Conservation (phyloP, 805 yeast species). For the Tetrapisispora arboricola region DNA sequence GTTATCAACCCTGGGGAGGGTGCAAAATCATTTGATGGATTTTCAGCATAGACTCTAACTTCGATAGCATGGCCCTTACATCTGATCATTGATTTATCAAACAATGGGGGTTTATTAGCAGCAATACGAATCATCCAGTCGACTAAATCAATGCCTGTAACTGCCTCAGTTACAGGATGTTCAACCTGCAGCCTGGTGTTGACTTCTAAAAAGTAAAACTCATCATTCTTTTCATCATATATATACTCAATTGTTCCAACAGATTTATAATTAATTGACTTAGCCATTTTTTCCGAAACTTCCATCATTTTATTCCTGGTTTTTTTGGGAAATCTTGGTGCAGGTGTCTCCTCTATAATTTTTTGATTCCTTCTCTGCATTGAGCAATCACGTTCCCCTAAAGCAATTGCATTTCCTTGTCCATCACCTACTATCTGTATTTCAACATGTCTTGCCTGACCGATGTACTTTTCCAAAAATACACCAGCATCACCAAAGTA, state of each 20-base stretch:
- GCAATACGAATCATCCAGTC: constrained; percentile 96
- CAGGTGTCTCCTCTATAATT: constrained; percentile 95
- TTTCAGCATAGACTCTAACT: constrained; percentile 93
- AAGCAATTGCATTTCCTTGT: constrained; percentile 78
- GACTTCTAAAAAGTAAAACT: constrained; percentile 90
- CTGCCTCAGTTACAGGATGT: constrained; percentile 94
- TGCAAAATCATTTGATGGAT: constrained; percentile 87
- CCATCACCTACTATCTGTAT: constrained; percentile 97
- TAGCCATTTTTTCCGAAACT: constrained; percentile 77
- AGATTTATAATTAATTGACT: constrained; percentile 80
- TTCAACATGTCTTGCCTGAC: constrained; percentile 92
- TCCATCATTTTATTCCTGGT: constrained; percentile 67
- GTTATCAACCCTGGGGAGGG: constrained; percentile 95
- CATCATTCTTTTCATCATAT: constrained; percentile 76
- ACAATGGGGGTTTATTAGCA: constrained; percentile 80
- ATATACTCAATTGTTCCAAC: constrained; percentile 98
- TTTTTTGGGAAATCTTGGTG: constrained; percentile 78
- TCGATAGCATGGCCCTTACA: constrained; percentile 90
- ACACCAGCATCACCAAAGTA: constrained; percentile 96
- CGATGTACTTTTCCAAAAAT: constrained; percentile 88
- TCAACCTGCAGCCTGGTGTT: constrained; percentile 96
- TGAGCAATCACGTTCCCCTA: constrained; percentile 97
- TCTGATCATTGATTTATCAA: constrained; percentile 40
- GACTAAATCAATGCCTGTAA: constrained; percentile 87
- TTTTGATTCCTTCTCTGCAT: constrained; percentile 96